Base-by-base conservation (phyloP, 331 rosid species). In the Prunus yedoensis region DNA sequence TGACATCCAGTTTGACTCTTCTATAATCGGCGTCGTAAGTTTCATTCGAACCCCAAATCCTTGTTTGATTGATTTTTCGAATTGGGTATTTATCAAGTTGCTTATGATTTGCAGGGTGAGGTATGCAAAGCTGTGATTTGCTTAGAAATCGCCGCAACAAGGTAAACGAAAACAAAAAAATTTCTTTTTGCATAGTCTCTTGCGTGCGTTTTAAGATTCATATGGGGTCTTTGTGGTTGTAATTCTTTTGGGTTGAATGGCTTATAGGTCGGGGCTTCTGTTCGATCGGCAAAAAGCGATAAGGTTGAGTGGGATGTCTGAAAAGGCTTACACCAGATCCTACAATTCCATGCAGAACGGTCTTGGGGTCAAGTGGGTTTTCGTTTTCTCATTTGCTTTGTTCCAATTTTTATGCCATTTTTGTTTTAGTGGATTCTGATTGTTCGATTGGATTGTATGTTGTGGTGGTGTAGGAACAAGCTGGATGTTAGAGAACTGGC, bases 401-500 rank as follows among this genome's bases (percentile, higher is more conserved):
- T 46, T 28, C 14, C 1, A 1, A 0, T 30, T 59, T 46, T 13
- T 15, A 20, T 4, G 17, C 8, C 2, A 30, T 10, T 38, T 5
- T 0, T 20, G 1, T 16, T 52, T 50, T 10, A 6, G 54, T 77
- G 15, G 32, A 21, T 49, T 15, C 49, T 20, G 54, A 65, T 13
- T 35, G 17, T 75, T 53, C 21, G 16, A 62, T 17, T 79, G 70
- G 61, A 35, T 51, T 30, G 57, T 18, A 4, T 8, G 46, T 80
- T 21, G 59, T 45, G 68, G 67, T 59, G 68, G 41, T 77, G 84
- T n/a, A 95, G 99, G 90, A 83, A 73, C 82, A 90, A 80, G 82
- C 83, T 92, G 10, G 97, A 90, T 76, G 90, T 95, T 13, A 87
- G 97, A 56, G 99, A 95, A 83, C 73, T 90, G 71, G 97, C 96